Conservation (phyloP, 495 filamentous ascomycete species). For the Aspergillus bridgeri region DNA sequence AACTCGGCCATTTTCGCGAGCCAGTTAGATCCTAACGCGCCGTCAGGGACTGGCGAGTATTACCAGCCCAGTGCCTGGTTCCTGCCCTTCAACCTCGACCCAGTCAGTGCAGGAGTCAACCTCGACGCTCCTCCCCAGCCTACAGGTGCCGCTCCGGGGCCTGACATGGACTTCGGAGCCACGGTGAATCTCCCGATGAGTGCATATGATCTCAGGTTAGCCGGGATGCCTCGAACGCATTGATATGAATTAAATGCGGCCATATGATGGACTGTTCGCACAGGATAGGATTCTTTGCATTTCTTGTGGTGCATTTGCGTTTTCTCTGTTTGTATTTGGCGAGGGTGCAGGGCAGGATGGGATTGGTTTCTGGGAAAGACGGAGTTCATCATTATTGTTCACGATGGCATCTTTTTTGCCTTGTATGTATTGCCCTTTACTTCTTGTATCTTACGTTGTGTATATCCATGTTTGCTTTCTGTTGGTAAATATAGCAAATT, state of each 20-base stretch:
- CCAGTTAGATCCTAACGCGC: slow-evolving; percentile 38
- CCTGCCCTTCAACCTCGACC: slow-evolving; percentile 90
- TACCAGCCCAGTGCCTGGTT: slow-evolving; percentile 79
- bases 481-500: too few relatives aligned
- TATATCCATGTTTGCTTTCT: slow-evolving; percentile 11
- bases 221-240: slow-evolving; percentile 21
- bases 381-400: slow-evolving; percentile 2
- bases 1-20: slow-evolving; percentile 32
- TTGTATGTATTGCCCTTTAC: slow-evolving; percentile 1
- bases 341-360: background rate
- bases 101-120: slow-evolving; percentile 32
- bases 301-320: background rate
- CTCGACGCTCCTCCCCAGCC: slow-evolving; percentile 17
- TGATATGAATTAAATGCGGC: background rate
- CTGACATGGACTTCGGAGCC: slow-evolving; percentile 26
- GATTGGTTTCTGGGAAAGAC: slow-evolving; percentile 3
- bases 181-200: slow-evolving; percentile 27
- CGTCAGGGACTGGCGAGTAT: slow-evolving; percentile 40
- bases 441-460: slow-evolving; percentile 5
- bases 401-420: background rate
- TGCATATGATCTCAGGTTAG: slow-evolving; percentile 29
- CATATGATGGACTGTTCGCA: background rate
- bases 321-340: background rate
- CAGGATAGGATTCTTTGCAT: background rate
- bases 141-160: background rate